A percentile compares a stretch with the other conserved stretches of the same genome.
Conservation (phyloP, 2,329 filamentous ascomycete genomes). For the Cyphellophora europaea region DNA sequence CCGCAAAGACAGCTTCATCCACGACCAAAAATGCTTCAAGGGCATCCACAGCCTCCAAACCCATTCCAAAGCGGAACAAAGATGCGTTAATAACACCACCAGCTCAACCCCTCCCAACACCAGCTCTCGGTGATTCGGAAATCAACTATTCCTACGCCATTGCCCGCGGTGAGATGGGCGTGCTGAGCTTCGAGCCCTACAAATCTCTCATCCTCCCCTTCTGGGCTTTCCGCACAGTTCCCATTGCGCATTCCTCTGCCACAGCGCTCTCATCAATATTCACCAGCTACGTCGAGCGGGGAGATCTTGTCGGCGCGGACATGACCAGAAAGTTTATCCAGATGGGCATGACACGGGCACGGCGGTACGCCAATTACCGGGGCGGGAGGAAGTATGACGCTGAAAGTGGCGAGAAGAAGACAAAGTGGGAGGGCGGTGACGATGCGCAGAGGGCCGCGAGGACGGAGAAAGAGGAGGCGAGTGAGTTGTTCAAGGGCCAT, state of each 20-base stretch:
- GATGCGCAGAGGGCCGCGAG: constrained; percentile 4
- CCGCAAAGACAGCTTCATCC: too few relatives aligned
- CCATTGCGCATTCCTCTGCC: constrained; percentile 43
- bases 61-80: neutral
- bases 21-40: too few relatives aligned
- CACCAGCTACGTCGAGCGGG: constrained; percentile 37
- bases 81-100: constrained; percentile 4
- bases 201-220: constrained; percentile 50
- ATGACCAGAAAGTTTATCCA: constrained; percentile 57
- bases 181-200: constrained; percentile 55
- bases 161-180: constrained; percentile 51
- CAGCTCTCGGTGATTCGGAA: constrained; percentile 12
- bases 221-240: constrained; percentile 49
- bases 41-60: too few relatives aligned
- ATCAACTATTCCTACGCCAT: constrained; percentile 40
- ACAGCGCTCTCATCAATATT: constrained; percentile 42
- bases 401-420: neutral
- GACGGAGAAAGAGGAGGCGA: constrained; percentile 21
- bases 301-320: constrained; percentile 56
- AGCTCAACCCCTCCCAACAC: constrained; percentile 12
- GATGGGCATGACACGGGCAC: constrained; percentile 56
- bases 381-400: constrained; percentile 42
- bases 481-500: constrained; percentile 19
- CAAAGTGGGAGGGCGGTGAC: neutral
- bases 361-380: constrained; percentile 48